These are phyloP conservation scores for Paracoccidioides brasiliensis DNA, from an alignment of 2,329 filamentous ascomycete genomes.

Conservation along the genomic window DNA sequence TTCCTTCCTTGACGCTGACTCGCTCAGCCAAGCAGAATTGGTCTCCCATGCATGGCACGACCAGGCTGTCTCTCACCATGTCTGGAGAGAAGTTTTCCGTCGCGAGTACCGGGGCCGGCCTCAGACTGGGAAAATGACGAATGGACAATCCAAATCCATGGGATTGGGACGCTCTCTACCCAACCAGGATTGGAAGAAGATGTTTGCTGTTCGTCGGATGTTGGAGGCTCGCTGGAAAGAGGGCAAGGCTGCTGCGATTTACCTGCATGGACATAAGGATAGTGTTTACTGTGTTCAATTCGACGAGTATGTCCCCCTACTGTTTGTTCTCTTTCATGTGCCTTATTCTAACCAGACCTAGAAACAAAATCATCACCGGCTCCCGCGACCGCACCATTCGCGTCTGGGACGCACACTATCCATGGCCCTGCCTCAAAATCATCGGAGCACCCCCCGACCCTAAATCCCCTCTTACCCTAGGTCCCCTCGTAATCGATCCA, in stretches of 20 bases:
- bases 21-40: constrained; percentile 41
- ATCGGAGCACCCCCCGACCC: constrained; percentile 56
- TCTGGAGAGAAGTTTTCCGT: constrained; percentile 52
- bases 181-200: constrained; percentile 69
- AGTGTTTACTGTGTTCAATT: constrained; percentile 98
- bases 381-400: constrained; percentile 92
- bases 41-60: constrained; percentile 46
- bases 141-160: constrained; percentile 14
- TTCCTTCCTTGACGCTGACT: constrained; percentile 45
- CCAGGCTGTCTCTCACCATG: constrained; percentile 42
- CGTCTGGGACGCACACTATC: constrained; percentile 84
- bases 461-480: constrained; percentile 19
- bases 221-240: constrained; percentile 69
- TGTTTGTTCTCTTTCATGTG: background rate
- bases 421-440: constrained; percentile 65
- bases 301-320: constrained; percentile 57
- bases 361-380: constrained; percentile 89
- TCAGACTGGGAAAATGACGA: constrained; percentile 15
- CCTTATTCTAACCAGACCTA: constrained; percentile 22
- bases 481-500: constrained; percentile 43
- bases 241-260: constrained; percentile 66
- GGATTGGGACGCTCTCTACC: constrained; percentile 44
- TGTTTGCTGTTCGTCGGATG: constrained; percentile 64
- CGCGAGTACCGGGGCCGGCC: constrained; percentile 38
- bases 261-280: constrained; percentile 84